Evolutionary conservation across 2,329 filamentous ascomycete genomes (phyloP).

Genomic region (Ambrosiella cleistominuta): DNA sequence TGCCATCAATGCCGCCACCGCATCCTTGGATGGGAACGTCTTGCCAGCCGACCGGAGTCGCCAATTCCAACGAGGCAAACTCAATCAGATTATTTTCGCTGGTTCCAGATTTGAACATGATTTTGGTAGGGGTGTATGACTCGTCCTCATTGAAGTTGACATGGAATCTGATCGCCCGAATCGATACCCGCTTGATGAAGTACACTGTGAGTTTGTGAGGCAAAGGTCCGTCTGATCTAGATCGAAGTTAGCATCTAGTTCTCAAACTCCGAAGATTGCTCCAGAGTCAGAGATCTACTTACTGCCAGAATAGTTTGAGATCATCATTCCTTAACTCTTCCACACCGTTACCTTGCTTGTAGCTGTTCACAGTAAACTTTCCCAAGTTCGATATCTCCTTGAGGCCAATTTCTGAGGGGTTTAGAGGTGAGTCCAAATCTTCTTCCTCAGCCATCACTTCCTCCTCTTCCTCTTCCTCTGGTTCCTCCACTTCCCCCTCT

Average conservation of each 20-base stretch:
- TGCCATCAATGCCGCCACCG: constrained; percentile 45
- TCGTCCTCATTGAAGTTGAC: constrained; percentile 89
- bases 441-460: constrained; percentile 19
- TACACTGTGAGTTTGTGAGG: constrained; percentile 70
- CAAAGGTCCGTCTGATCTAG: constrained; percentile 64
- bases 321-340: constrained; percentile 60
- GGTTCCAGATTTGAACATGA: constrained; percentile 75
- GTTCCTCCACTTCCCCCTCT: constrained; percentile 16
- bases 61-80: constrained; percentile 64
- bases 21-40: constrained; percentile 48
- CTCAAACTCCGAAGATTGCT: neutral
- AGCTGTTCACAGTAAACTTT: constrained; percentile 65
- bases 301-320: constrained; percentile 64
- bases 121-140: constrained; percentile 89
- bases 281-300: constrained; percentile 18
- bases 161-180: constrained; percentile 62
- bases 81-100: constrained; percentile 82
- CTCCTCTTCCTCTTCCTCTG: constrained; percentile 17
- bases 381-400: constrained; percentile 77
- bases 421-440: constrained; percentile 21
- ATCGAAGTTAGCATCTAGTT: constrained; percentile 5
- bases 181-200: constrained; percentile 67
- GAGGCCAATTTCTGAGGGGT: constrained; percentile 39
- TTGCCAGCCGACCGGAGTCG: constrained; percentile 75
- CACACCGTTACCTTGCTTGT: constrained; percentile 65